Conservation (phyloP, 495 filamentous ascomycete genomes). For the Penicillium salamii region DNA sequence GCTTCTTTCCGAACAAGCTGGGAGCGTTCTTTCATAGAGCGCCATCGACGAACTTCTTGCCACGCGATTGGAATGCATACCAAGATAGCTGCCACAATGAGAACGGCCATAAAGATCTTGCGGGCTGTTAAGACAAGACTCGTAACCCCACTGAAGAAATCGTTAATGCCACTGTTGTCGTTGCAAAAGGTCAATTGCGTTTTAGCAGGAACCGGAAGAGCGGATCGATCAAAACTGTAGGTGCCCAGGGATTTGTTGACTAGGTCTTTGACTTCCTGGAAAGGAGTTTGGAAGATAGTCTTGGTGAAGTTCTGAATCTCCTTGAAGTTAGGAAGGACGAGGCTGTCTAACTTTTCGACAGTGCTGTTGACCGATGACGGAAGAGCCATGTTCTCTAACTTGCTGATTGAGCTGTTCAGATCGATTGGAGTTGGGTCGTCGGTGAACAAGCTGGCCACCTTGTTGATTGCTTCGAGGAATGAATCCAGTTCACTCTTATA, state of each 20-base stretch:
- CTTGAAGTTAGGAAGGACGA: conserved; percentile 74
- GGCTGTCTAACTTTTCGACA: conserved; percentile 65
- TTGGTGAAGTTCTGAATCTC: conserved; percentile 76
- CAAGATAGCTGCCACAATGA: conserved; percentile 66
- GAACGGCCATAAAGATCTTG: conserved; percentile 69
- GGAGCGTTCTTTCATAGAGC: conserved; percentile 65
- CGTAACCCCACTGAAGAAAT: conserved; percentile 76
- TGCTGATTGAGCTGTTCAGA: conserved; percentile 54
- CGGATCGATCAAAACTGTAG: conserved; percentile 71
- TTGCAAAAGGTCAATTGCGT: conserved; percentile 84
- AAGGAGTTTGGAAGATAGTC: conserved; percentile 68
- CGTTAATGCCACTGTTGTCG: conserved; percentile 74
- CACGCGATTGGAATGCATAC: conserved; percentile 75
- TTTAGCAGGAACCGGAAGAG: conserved; percentile 80
- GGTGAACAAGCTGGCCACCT: conserved; percentile 26
- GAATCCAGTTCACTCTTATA: conserved; percentile 63
- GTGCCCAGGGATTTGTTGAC: conserved; percentile 62
- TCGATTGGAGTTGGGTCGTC: conserved; percentile 53
- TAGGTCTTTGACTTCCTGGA: conserved; percentile 68
- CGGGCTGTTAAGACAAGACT: conserved; percentile 59
- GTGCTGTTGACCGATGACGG: conserved; percentile 60
- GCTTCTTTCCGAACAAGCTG: conserved; percentile 61
- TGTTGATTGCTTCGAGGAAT: conserved; percentile 47
- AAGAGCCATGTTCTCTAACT: conserved; percentile 69
- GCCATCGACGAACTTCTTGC: conserved; percentile 77